A percentile compares a stretch with the other conserved stretches of the same genome.
phyloP scores from a whole-genome alignment of 1,284 basidiomycete species.

The Ganoderma lucidum region DNA sequence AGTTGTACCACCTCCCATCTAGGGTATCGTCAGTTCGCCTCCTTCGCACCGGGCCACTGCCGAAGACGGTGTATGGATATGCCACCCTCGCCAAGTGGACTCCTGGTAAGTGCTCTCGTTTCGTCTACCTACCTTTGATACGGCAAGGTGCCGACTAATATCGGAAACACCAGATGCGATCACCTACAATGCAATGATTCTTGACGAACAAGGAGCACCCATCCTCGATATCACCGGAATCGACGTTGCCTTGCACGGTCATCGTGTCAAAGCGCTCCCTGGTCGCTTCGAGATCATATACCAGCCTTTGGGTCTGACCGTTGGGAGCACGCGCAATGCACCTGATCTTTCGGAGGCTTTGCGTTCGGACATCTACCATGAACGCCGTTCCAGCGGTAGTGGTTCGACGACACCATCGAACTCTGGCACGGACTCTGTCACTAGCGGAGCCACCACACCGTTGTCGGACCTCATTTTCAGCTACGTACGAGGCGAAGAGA shows the following conservation, averaged over 20 bases:
- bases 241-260: conserved; percentile 30
- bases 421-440: not conserved
- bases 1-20: conserved; percentile 42
- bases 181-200: conserved; percentile 30
- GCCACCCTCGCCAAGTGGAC: conserved; percentile 31
- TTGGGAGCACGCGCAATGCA: not conserved
- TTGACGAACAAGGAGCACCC: conserved; percentile 23
- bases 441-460: not conserved
- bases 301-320: conserved; percentile 7
- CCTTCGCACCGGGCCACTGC: conserved; percentile 21
- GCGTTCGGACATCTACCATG: not conserved
- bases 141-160: not conserved
- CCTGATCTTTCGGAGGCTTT: not conserved
- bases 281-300: conserved; percentile 30
- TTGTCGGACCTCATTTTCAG: conserved; percentile 1
- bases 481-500: conserved; percentile 24
- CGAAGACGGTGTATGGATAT: conserved; percentile 31
- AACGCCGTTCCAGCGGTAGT: not conserved
- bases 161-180: conserved; percentile 23
- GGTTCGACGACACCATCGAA: not conserved
- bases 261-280: conserved; percentile 11
- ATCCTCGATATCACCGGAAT: conserved; percentile 28
- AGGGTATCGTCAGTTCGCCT: conserved; percentile 29
- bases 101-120: conserved; percentile 30
- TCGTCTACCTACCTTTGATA: not conserved